Percentiles rank a stretch among this genome's conserved stretches.
phyloP scores from a whole-genome alignment of 2,329 filamentous ascomycete species.

The Beauveria caledonica region DNA sequence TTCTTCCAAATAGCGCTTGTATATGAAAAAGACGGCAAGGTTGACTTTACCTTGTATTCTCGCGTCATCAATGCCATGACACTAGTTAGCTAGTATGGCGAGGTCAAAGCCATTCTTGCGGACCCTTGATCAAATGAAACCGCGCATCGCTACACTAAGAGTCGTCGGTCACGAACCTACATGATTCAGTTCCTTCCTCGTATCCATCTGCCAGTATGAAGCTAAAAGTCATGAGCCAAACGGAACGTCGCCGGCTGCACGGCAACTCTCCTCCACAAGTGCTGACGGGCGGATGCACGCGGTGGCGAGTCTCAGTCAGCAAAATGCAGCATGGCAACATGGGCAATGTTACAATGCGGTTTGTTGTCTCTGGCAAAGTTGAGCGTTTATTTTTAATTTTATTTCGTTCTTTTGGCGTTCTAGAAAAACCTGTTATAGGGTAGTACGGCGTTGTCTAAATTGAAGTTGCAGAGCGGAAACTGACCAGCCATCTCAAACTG shows the following conservation, averaged over 20 bases:
- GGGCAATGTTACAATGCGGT: slow-evolving; percentile 7
- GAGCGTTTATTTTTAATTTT: not conserved
- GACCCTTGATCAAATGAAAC: not conserved
- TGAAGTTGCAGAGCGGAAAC: not conserved
- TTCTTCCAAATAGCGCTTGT: not conserved
- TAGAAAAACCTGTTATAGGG: not conserved
- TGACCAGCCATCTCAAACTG: no score
- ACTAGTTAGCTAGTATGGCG: not conserved
- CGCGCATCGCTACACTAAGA: not conserved
- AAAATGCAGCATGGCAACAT: slow-evolving; percentile 1
- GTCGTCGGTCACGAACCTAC: not conserved
- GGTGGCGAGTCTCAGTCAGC: slow-evolving; percentile 6
- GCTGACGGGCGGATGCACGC: slow-evolving; percentile 4
- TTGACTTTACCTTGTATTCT: not conserved
- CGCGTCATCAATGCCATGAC: not conserved
- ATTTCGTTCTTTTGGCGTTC: not conserved
- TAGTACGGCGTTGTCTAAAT: not conserved
- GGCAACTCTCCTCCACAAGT: not conserved
- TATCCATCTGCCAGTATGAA: not conserved
- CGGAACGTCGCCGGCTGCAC: slow-evolving; percentile 2
- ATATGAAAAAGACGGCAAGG: not conserved
- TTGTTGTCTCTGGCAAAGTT: not conserved
- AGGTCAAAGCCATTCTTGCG: not conserved
- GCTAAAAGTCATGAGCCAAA: not conserved
- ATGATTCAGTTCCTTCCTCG: not conserved